Base-by-base conservation (phyloP, 768 basidiomycete genomes). In the Tulasnella sp. region DNA sequence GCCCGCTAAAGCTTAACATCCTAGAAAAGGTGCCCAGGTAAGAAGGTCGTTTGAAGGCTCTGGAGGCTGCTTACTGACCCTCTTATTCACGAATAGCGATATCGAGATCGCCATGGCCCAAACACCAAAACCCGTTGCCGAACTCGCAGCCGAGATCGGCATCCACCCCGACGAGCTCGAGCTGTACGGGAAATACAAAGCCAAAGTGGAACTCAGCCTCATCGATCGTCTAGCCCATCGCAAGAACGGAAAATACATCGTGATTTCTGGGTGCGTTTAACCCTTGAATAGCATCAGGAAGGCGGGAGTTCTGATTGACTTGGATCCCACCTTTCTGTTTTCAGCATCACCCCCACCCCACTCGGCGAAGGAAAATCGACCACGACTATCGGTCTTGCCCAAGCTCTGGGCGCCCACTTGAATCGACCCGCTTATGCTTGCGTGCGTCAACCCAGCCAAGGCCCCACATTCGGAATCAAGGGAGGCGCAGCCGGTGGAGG, bases 401-500 rank as follows among this genome's bases (percentile, higher is more conserved):
- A 99, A 84, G 97, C 97, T 42, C 89, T 99, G 80, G 96, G 96
- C 62, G 98, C 97, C 71, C 96, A 98, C 85, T 90, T 98, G 46
- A 92, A 92, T 80, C 95, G 97, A 78, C 93, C 95, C 42, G 90
- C 96, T 14, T 98, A 98, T 85, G 97, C 98, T 71, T 98, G 96
- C 85, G 96, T 99, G 34, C 93, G 97, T 78, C 98, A 99, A 84
- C 98, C 98, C 5, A 96, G 95, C 87, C 97, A 99, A 86, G 97
- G 98, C 18, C 97, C 97, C 44, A 99, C 97, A 0, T 99, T 99
- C 84, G 97, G 97, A 82, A 98, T 99, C 88, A 99, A 99, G 86
- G 97, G 97, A 82, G 98, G 97, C 83, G 97, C 97, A 48, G 97
- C 97, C 62, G 97, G 98, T 56, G 97, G 97, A 80, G 97, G 97